phyloP scores from a whole-genome alignment of 2,329 filamentous ascomycete genomes.

The Apiospora kogelbergensis region DNA sequence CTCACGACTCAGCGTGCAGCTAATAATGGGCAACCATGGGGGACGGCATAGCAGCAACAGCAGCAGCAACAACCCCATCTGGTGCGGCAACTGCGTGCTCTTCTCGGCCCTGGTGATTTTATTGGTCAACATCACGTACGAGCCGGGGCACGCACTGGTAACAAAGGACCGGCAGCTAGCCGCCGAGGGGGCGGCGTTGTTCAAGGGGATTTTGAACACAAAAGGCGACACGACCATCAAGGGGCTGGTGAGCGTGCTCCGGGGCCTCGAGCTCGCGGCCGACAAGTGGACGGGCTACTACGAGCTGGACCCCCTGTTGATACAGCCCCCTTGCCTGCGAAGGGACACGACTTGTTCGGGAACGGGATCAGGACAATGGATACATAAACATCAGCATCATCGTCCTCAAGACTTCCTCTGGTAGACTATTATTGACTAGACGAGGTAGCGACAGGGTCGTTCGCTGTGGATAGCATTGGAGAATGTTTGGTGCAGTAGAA shows the following conservation, averaged over 20 bases:
- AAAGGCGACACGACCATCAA: neutral
- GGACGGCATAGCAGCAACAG: slow-evolving; percentile 15
- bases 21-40: slow-evolving; percentile 20
- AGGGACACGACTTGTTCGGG: neutral
- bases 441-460: neutral
- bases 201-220: neutral
- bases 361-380: neutral
- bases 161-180: slow-evolving; percentile 22
- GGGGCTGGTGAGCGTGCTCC: neutral
- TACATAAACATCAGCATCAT: neutral
- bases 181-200: slow-evolving; percentile 15
- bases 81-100: slow-evolving; percentile 25
- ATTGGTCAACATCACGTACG: slow-evolving; percentile 25
- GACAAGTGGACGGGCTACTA: neutral
- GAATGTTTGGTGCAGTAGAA: too few relatives aligned
- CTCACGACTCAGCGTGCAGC: slow-evolving; percentile 23
- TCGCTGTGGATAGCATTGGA: too few relatives aligned
- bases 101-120: slow-evolving; percentile 27
- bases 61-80: neutral
- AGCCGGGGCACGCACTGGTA: slow-evolving; percentile 19
- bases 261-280: slow-evolving; percentile 3
- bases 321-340: neutral
- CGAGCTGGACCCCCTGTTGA: neutral
- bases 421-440: too few relatives aligned
- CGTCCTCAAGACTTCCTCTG: neutral